Conservation (phyloP, 2,329 filamentous ascomycete species). For the Podosphaera aphanis region DNA sequence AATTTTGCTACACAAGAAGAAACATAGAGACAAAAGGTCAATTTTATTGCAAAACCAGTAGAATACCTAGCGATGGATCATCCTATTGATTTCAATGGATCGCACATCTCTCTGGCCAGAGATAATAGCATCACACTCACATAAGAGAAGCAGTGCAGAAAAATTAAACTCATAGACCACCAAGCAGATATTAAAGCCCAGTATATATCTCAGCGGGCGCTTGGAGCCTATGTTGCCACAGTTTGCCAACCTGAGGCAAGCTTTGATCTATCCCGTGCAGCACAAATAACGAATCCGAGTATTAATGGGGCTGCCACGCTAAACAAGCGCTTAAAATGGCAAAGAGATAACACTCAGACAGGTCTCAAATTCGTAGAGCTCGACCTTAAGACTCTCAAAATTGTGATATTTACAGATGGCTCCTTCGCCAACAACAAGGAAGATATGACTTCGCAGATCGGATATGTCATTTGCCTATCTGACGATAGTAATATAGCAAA, state of each 20-base stretch:
- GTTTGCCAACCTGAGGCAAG: conserved; percentile 1
- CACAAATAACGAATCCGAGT: not conserved
- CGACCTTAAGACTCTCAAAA: not conserved
- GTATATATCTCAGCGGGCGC: not conserved
- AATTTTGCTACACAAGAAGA: not conserved
- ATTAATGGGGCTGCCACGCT: not conserved
- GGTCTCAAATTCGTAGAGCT: not conserved
- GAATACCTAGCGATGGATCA: not conserved
- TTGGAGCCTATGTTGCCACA: not conserved
- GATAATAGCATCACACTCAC: not conserved
- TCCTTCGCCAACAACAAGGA: not conserved
- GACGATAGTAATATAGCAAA: too few relatives aligned
- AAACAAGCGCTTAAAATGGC: not conserved
- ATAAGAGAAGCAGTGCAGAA: conserved; percentile 1
- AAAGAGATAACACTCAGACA: not conserved
- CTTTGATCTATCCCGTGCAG: conserved; percentile 2
- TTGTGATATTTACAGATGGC: conserved; percentile 1
- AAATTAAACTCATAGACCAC: not conserved
- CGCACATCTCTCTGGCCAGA: not conserved
- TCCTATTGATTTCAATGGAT: conserved; percentile 1
- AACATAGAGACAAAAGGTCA: not conserved
- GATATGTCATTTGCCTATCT: too few relatives aligned
- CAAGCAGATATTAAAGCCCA: not conserved
- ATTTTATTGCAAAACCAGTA: not conserved
- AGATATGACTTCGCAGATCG: too few relatives aligned